Evolutionary conservation across 2,329 filamentous ascomycete genomes (phyloP).

Genomic region (Bipolaris cookei): DNA sequence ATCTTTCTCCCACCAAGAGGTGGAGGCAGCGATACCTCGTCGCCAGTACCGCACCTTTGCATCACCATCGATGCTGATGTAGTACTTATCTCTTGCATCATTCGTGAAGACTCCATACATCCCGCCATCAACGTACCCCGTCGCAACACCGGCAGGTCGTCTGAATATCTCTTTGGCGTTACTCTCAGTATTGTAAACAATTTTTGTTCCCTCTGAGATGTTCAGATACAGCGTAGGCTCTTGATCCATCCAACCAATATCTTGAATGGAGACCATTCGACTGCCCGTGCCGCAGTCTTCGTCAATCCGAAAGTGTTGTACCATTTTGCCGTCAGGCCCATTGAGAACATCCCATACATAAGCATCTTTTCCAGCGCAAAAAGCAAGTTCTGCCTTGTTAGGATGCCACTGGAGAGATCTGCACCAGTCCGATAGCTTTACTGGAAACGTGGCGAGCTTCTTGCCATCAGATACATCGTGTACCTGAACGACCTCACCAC

Average conservation of each 20-base stretch:
- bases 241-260: neutral
- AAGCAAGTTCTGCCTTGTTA: neutral
- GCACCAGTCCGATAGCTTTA: neutral
- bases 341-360: neutral
- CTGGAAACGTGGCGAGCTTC: slow-evolving; percentile 2
- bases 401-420: neutral
- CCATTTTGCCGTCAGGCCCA: neutral
- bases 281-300: slow-evolving; percentile 2
- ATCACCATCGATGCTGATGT: slow-evolving; percentile 37
- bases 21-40: slow-evolving; percentile 7
- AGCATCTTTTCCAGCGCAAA: neutral
- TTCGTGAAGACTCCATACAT: slow-evolving; percentile 25
- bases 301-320: slow-evolving; percentile 29
- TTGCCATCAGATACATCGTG: slow-evolving; percentile 24
- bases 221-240: neutral
- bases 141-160: slow-evolving; percentile 20
- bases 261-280: neutral
- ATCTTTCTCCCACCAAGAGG: slow-evolving; percentile 29
- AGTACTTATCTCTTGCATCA: slow-evolving; percentile 18
- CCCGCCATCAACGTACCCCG: slow-evolving; percentile 9
- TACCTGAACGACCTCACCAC: slow-evolving; percentile 24
- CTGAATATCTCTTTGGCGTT: slow-evolving; percentile 40
- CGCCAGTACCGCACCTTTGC: slow-evolving; percentile 33
- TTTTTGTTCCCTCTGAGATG: slow-evolving; percentile 7
- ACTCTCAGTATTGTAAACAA: slow-evolving; percentile 32